Base-by-base conservation (phyloP, 495 filamentous ascomycete species). In the Aspergillus nidulans region DNA sequence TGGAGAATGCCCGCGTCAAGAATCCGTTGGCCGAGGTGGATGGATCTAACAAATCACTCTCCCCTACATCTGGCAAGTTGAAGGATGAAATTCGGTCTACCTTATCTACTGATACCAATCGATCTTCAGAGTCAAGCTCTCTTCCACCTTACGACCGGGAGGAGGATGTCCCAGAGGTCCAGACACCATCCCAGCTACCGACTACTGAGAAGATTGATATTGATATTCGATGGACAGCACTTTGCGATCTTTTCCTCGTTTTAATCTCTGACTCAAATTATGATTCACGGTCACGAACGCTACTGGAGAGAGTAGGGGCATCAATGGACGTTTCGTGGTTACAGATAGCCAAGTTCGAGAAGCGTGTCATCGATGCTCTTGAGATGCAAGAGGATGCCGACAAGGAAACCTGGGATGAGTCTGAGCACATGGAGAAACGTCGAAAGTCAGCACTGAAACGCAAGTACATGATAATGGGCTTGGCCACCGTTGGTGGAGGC, bases 361-460 rank as follows among this genome's bases (percentile, higher is more conserved):
- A 97, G 73, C 89, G 92, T 25, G 91, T 97, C 16, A 96, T 92
- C 15, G 94, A 99, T 69, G 90, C 95, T 12, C 76, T 99, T 19
- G 94, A 97, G 69, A 96, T 99, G 89, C 94, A 99, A 74, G 87
- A 95, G 59, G 83, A 85, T 36, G 86, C 90, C 8, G 84, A 90
- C 25, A 95, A 92, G 66, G 95, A 99, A 70, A 95, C 90, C 57
- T 99, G 94, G 94, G 91, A 95, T 61, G 94, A 97, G 70, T 84
- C 90, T 15, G 91, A 95, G 42, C 91, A 97, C 64, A 92, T 97
- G 82, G 91, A 92, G 64, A 86, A 81, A 52, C 81, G 94, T 47
- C 82, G 86, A 44, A 96, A 97, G 68, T 72, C 80, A 60, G 89
- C 87, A 3, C 69, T 89, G 43, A 97, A 88, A 62, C 81, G 80